phyloP scores from a whole-genome alignment of 495 filamentous ascomycete genomes.

The Lepraria neglecta region DNA sequence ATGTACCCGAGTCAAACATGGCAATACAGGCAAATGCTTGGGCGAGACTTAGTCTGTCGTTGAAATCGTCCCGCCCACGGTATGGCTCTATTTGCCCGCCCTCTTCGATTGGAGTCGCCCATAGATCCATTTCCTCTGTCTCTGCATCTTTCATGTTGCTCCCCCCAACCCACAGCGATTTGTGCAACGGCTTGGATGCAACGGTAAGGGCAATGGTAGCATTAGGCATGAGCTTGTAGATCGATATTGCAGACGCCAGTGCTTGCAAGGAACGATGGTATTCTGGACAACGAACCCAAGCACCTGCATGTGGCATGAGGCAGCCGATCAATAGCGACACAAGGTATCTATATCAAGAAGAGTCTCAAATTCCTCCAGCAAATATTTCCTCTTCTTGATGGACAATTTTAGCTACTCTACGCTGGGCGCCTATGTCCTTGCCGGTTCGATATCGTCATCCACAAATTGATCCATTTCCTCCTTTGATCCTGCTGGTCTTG shows the following conservation, averaged over 20 bases:
- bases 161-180: background rate
- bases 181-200: background rate
- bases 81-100: no score
- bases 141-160: background rate
- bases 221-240: background rate
- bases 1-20: slow-evolving; percentile 19
- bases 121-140: no score
- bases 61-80: no score
- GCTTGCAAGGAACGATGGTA: background rate
- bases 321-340: background rate
- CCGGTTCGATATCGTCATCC: background rate
- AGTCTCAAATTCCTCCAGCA: background rate
- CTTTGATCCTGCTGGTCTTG: background rate
- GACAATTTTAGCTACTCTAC: no score
- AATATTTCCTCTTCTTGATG: background rate
- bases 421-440: no score
- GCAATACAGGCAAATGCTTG: background rate
- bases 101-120: no score
- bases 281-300: no score
- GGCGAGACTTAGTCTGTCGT: background rate
- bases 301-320: no score
- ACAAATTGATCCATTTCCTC: background rate
- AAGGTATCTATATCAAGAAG: background rate
- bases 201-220: background rate
- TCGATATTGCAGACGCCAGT: background rate